Evolutionary conservation across 768 basidiomycete species (phyloP).

Genomic region (Paxillus ammoniavirescens): DNA sequence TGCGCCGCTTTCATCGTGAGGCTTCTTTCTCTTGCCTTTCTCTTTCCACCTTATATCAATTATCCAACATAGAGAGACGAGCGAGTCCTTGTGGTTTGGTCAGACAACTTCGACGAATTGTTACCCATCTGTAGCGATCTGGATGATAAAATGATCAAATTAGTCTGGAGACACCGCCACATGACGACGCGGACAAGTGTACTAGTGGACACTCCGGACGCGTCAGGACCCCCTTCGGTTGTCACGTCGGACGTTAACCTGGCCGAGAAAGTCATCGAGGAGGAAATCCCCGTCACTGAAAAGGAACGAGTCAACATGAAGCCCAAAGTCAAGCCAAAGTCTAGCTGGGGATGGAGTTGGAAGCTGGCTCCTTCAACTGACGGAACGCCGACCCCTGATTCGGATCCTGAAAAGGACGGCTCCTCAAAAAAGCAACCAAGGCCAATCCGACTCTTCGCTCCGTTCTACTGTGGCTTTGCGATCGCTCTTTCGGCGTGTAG

Average conservation of each 20-base stretch:
- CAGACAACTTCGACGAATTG: conserved; percentile 77
- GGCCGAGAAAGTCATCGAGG: conserved; percentile 36
- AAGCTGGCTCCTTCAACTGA: conserved; percentile 31
- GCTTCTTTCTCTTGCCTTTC: not conserved
- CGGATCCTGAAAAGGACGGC: conserved; percentile 58
- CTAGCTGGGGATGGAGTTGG: conserved; percentile 44
- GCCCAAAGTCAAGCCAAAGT: conserved; percentile 2
- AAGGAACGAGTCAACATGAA: conserved; percentile 4
- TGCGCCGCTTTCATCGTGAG: conserved; percentile 85
- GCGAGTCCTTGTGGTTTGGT: conserved; percentile 78
- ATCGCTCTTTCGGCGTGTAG: conserved; percentile 62
- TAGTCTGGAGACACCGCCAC: conserved; percentile 64
- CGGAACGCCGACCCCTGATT: conserved; percentile 13
- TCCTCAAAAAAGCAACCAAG: conserved; percentile 29
- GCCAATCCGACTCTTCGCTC: conserved; percentile 65
- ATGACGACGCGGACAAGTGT: conserved; percentile 8
- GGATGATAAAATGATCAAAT: conserved; percentile 75
- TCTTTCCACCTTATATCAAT: not conserved
- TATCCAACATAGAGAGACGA: conserved; percentile 63
- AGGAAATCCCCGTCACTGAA: conserved; percentile 20
- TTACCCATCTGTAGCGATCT: conserved; percentile 69
- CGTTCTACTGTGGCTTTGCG: conserved; percentile 68
- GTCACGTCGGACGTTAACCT: conserved; percentile 55
- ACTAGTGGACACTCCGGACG: conserved; percentile 26
- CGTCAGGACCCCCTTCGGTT: conserved; percentile 43